Evolutionary conservation across 768 basidiomycete genomes (phyloP), one percentile per base, ranked within the genome.

Genomic region (Mycena maculata): DNA sequence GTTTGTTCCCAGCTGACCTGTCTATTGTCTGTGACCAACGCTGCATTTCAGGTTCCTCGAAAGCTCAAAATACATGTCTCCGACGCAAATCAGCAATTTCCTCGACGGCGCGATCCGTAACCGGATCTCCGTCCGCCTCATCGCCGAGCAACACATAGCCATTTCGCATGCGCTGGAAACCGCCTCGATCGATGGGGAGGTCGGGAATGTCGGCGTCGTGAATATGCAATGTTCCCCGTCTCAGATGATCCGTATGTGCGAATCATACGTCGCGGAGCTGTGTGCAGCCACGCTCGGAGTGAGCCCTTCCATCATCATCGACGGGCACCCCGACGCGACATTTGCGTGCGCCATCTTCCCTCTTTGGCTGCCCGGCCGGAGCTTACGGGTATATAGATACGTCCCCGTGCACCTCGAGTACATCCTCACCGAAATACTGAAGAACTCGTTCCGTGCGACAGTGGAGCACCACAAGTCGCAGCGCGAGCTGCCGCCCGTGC

Each of bases 391-490:
- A 42, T 42, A 44, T 72, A 94, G 94, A 27, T 95, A 94, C 73
- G 88, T 96, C 41, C 94, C 95, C 4, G 92, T 94, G 1, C 95
- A 96, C 75, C 84, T 96, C 38, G 95, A 96, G 76, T 96, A 96
- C 75, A 93, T 95, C 71, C 80, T 95, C 59, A 96, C 95, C 2
- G 95, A 96, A 76, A 87, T 96, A 42, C 84, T 96, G 42, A 96
- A 96, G 79, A 96, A 96, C 74, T 87, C 94, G 0, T 96, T 94
- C 79, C 90, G 95, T 33, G 95, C 95, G 10, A 95, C 93, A 2
- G 90, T 94, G 27, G 95, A 96, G 73, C 86, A 88, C 62, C 88
- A 94, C 62, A 80, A 54, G 69, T 80, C 12, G 76, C 82, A 25
- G 56, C 81, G 6, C 41, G 74, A 65, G 72, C 72, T 93, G 8